A percentile compares a stretch with the other conserved stretches of the same genome.
Evolutionary conservation across 192 early-diverging fungal genomes (phyloP).

Genomic region (Allomyces macrogynus): DNA sequence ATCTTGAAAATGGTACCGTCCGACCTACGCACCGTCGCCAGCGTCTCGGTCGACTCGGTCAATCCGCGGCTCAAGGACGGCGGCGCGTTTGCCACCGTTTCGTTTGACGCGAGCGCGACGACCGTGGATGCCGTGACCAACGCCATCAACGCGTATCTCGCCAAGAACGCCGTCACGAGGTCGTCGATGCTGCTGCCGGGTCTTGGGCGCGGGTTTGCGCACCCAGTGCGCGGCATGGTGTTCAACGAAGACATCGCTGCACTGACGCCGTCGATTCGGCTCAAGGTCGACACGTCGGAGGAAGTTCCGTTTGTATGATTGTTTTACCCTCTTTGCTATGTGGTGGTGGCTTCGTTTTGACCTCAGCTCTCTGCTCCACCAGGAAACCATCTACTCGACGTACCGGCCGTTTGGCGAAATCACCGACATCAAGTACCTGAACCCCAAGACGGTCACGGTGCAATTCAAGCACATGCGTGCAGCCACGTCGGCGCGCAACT

Average conservation of each 20-base stretch:
- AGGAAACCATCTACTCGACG: not conserved
- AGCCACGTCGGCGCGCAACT: not conserved
- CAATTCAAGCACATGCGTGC: not conserved
- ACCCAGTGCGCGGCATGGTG: not conserved
- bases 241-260: not conserved
- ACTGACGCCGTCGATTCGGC: not conserved
- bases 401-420: not conserved
- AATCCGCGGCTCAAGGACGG: not conserved
- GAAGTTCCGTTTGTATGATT: not conserved
- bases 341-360: too few species aligned
- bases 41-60: not conserved
- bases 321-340: not conserved
- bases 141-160: not conserved
- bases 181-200: not conserved
- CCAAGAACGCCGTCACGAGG: not conserved
- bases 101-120: not conserved
- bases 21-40: not conserved
- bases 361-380: too few species aligned
- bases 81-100: not conserved
- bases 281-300: not conserved
- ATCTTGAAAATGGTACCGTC: not conserved
- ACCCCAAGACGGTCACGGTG: not conserved
- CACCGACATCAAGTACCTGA: not conserved
- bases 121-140: not conserved
- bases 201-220: not conserved